Conservation (phyloP, 768 basidiomycete genomes). For the Russula brevipes region DNA sequence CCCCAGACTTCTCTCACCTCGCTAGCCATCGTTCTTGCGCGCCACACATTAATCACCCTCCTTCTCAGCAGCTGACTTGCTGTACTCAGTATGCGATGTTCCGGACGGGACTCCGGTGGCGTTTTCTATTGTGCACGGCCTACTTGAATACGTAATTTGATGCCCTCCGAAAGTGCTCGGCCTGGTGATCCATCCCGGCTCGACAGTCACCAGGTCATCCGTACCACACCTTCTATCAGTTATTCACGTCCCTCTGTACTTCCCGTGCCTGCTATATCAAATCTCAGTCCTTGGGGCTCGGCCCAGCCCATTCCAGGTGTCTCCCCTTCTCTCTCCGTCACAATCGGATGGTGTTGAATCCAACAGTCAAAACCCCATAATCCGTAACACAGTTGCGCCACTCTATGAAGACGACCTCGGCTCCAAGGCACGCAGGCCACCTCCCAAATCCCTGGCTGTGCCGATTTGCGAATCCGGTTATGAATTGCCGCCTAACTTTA, state of each 20-base stretch:
- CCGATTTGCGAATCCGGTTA: neutral
- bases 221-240: too few species aligned
- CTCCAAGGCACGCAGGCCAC: neutral
- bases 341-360: neutral
- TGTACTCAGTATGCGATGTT: neutral
- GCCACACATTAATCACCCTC: neutral
- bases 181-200: neutral
- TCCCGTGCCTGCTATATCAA: too few species aligned
- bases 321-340: neutral
- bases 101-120: neutral
- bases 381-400: too few species aligned
- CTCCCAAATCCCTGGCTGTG: neutral
- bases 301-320: neutral
- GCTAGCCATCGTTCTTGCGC: neutral
- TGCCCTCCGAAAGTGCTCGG: neutral
- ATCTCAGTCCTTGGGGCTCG: neutral
- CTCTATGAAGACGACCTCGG: neutral
- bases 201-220: neutral
- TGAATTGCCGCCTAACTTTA: neutral
- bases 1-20: neutral
- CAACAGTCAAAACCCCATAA: too few species aligned
- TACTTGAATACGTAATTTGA: neutral
- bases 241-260: too few species aligned
- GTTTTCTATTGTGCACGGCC: neutral
- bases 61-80: neutral